Evolutionary conservation across 1,139 yeast genomes (phyloP).

Genomic region (Geotrichum carabidarum): DNA sequence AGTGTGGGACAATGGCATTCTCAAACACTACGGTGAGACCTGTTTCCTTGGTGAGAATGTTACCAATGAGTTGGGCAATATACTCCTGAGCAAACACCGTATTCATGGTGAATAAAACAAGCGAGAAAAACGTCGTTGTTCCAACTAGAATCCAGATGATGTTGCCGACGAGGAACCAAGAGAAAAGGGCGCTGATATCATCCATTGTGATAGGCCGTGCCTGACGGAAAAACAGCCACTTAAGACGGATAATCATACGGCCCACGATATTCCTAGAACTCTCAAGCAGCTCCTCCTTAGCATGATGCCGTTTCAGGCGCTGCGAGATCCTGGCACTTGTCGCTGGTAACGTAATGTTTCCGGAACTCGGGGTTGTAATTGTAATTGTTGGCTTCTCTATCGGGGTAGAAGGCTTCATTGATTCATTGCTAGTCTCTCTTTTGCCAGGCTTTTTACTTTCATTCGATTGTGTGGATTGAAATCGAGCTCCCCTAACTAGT

Average conservation of each 20-base stretch:
- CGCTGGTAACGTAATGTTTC: conserved; percentile 13
- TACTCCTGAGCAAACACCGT: conserved; percentile 88
- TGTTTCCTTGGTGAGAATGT: conserved; percentile 74
- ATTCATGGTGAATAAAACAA: conserved; percentile 70
- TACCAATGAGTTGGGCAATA: conserved; percentile 77
- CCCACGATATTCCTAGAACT: conserved; percentile 49
- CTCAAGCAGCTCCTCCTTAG: conserved; percentile 50
- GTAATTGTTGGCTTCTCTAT: conserved; percentile 10
- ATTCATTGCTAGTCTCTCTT: neutral
- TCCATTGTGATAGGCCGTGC: conserved; percentile 78
- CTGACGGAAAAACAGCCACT: conserved; percentile 63
- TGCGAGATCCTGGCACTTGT: conserved; percentile 12
- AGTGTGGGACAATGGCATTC: conserved; percentile 89
- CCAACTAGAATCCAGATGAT: conserved; percentile 71
- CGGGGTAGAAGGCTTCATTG: neutral
- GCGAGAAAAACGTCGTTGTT: conserved; percentile 83
- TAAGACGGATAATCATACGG: conserved; percentile 52
- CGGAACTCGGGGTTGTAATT: conserved; percentile 14
- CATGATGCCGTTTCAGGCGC: conserved; percentile 24
- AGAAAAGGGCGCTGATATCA: conserved; percentile 80
- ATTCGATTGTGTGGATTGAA: conserved; percentile 3
- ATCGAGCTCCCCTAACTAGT: neutral
- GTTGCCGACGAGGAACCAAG: conserved; percentile 88
- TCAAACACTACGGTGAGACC: conserved; percentile 87
- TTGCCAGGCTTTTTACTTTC: neutral